phyloP scores from a whole-genome alignment of 345 rosid genomes.

The Aurinia saxatilis region DNA sequence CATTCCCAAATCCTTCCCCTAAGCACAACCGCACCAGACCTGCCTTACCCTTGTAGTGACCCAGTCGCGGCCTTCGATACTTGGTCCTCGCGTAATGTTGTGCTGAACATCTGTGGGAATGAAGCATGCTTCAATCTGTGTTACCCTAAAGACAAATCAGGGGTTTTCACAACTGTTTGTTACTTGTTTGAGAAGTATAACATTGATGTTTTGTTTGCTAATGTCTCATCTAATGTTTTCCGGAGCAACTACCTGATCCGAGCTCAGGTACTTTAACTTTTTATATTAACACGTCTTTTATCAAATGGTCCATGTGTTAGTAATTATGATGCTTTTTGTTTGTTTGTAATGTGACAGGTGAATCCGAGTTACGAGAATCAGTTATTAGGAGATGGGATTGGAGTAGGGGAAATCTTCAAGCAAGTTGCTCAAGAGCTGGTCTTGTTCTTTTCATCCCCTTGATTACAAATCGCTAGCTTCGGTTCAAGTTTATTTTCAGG shows the following conservation, averaged over 20 bases:
- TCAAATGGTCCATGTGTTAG: neutral
- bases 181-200: conserved; percentile 52
- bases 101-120: conserved; percentile 49
- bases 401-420: conserved; percentile 43
- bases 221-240: conserved; percentile 35
- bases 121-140: conserved; percentile 58
- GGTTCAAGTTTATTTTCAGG: neutral
- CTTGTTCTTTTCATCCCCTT: conserved; percentile 4
- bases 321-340: neutral
- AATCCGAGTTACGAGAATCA: conserved; percentile 20
- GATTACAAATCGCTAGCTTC: neutral
- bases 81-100: conserved; percentile 56
- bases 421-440: conserved; percentile 46
- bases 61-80: conserved; percentile 36
- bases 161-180: conserved; percentile 46
- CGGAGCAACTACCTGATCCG: conserved; percentile 50
- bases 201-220: conserved; percentile 48
- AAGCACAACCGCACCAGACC: conserved; percentile 3
- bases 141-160: conserved; percentile 32
- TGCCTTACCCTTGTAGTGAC: conserved; percentile 31
- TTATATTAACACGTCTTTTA: neutral
- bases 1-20: conserved; percentile 2
- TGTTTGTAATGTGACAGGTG: conserved; percentile 8
- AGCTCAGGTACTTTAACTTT: conserved; percentile 35
- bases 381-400: conserved; percentile 27